Conservation (phyloP, 306 rosid genomes). For the Sphenostylis stenocarpa region DNA sequence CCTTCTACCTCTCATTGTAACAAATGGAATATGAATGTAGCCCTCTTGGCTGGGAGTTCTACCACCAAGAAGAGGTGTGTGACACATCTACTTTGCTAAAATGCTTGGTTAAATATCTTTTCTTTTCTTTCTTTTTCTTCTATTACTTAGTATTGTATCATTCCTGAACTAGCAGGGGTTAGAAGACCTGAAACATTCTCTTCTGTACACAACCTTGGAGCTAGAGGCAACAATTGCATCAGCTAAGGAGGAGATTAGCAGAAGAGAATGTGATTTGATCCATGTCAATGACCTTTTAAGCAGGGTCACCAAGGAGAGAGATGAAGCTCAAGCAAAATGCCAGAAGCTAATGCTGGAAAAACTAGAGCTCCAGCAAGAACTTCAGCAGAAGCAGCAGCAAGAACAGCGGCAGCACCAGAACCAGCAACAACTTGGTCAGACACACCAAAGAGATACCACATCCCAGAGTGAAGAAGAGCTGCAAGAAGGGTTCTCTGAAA, state of each 20-base stretch:
- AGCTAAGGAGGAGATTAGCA: conserved; percentile 66
- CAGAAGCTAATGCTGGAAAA: conserved; percentile 58
- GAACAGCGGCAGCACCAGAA: background rate
- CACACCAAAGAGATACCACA: background rate
- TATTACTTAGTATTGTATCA: background rate
- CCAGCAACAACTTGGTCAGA: background rate
- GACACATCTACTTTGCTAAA: background rate
- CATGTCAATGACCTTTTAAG: conserved; percentile 49
- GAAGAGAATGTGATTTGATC: conserved; percentile 62
- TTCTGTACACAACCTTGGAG: conserved; percentile 64
- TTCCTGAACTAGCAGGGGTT: conserved; percentile 55
- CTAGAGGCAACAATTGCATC: conserved; percentile 69
- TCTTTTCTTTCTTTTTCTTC: background rate
- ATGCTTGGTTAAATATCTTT: background rate
- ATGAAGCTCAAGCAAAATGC: conserved; percentile 65
- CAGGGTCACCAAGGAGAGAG: conserved; percentile 66
- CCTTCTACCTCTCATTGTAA: conserved; percentile 7
- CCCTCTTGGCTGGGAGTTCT: conserved; percentile 67
- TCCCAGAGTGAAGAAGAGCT: conserved; percentile 41
- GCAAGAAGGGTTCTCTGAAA: conserved; percentile 37
- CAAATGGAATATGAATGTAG: conserved; percentile 69
- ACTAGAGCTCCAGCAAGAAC: conserved; percentile 44
- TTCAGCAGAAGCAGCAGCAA: conserved; percentile 30
- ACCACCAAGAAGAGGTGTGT: conserved; percentile 59
- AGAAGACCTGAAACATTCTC: conserved; percentile 64